Conservation (phyloP, 352 stramenopile species). For the Thalassiosira hispida region DNA sequence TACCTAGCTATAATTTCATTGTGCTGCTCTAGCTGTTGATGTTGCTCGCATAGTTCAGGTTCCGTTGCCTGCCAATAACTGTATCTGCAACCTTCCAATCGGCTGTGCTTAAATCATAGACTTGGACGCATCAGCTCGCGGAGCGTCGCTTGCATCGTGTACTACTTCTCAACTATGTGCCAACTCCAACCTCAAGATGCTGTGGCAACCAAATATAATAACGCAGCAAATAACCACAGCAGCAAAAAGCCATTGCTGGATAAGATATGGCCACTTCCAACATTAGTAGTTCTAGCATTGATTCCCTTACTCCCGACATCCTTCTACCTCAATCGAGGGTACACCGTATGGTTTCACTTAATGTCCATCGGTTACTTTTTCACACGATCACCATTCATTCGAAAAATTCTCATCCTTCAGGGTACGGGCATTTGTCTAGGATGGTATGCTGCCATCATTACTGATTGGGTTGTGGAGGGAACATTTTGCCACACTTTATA, state of each 20-base stretch:
- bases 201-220: conserved; percentile 8
- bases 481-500: conserved; percentile 58
- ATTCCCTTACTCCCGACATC: conserved; percentile 38
- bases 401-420: conserved; percentile 50
- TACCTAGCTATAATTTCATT: too few species aligned
- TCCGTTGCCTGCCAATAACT: too few species aligned
- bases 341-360: conserved; percentile 67
- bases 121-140: too few species aligned
- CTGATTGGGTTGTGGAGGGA: conserved; percentile 48
- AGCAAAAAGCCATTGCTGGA: not conserved
- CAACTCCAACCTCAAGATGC: not conserved
- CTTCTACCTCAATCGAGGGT: conserved; percentile 62
- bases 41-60: too few species aligned
- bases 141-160: too few species aligned
- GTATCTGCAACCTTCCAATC: too few species aligned
- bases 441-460: conserved; percentile 57
- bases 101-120: too few species aligned
- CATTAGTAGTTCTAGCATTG: conserved; percentile 8
- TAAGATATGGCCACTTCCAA: conserved; percentile 26
- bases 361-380: conserved; percentile 49
- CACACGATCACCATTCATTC: conserved; percentile 33
- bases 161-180: conserved; percentile 12
- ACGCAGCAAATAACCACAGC: too few species aligned
- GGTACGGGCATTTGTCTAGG: conserved; percentile 54
- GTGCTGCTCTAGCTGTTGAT: too few species aligned